Evolutionary conservation across 768 basidiomycete genomes (phyloP), one percentile per base, ranked within the genome.

Genomic region (Megacollybia marginata): DNA sequence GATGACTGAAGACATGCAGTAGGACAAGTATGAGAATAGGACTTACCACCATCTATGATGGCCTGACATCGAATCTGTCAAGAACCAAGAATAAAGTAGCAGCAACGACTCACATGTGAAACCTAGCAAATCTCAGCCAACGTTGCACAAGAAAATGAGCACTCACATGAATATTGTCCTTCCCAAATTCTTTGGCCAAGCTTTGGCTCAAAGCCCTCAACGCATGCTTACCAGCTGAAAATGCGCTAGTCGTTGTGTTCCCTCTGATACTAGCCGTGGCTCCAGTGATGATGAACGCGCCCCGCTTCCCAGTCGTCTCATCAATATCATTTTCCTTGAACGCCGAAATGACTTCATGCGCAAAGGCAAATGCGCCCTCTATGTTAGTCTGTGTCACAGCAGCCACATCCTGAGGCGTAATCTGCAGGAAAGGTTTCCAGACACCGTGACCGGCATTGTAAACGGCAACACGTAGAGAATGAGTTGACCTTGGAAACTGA

Each of bases 181-280:
- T 80, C 18, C 79, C 79, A 58, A 86, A 88, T 58, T 88, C 85
- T 62, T 87, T 87, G 8, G 79, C 77, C 57, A 88, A 62, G 54
- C 84, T 85, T 65, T 88, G 86, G 0, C 78, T 75, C 44, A 88
- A 66, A 0, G 80, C 81, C 36, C 85, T 68, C 34, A 79, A 33
- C 3, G 76, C 85, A 47, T 75, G 78, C 59, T 87, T 88, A 0
- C 77, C 76, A 4, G 83, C 78, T 5, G 85, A 70, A 55, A 86
- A 81, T 2, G 71, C 75, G 46, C 81, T 81, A 0, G 83, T 85
- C 0, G 63, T 65, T 1, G 67, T 65, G 48, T 85, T 85, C 5
- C 85, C 86, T 49, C 85, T 66, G 16, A 76, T 49, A 47, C 79
- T 72, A 6, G 85, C 81, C 7, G 86, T 87, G 2, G 86, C 85